Percentiles rank a stretch among this genome's conserved stretches.
Evolutionary conservation across 2,329 filamentous ascomycete species (phyloP).

Genomic region (Raffaelea ambrosiae): DNA sequence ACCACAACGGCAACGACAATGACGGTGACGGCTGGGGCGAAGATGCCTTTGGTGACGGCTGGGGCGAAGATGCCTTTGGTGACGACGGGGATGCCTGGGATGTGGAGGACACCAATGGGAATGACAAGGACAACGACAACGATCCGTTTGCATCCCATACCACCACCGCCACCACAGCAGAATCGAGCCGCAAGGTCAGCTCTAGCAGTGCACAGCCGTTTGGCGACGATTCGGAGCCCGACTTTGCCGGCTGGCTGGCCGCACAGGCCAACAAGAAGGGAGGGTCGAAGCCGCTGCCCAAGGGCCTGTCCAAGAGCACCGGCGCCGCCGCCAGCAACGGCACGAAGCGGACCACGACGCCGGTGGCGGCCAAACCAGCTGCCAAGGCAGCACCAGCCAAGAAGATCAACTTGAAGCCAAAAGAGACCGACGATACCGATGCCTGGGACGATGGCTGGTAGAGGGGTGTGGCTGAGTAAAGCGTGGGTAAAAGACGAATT

Average conservation of each 20-base stretch:
- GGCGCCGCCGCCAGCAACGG: constrained; percentile 12
- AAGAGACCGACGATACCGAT: constrained; percentile 47
- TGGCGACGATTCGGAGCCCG: constrained; percentile 72
- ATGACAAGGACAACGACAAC: constrained; percentile 9
- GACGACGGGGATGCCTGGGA: constrained; percentile 21
- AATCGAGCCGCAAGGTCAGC: constrained; percentile 18
- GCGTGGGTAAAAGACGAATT: not conserved
- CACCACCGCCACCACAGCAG: constrained; percentile 35
- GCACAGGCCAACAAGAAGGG: constrained; percentile 65
- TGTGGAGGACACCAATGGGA: not conserved
- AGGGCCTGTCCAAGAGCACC: constrained; percentile 63
- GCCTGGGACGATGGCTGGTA: constrained; percentile 63
- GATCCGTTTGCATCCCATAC: constrained; percentile 2
- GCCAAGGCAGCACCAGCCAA: constrained; percentile 44
- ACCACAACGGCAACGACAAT: constrained; percentile 55
- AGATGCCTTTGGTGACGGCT: constrained; percentile 52
- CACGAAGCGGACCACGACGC: constrained; percentile 25
- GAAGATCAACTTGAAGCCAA: constrained; percentile 62
- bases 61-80: constrained; percentile 25
- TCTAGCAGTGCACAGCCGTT: constrained; percentile 42
- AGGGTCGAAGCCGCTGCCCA: constrained; percentile 62
- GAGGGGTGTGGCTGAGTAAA: too few species aligned
- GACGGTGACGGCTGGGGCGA: constrained; percentile 70
- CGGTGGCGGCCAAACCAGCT: constrained; percentile 27
- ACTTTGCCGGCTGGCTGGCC: constrained; percentile 92